Conservation (phyloP, 768 basidiomycete genomes). For the Calocera viscosa region DNA sequence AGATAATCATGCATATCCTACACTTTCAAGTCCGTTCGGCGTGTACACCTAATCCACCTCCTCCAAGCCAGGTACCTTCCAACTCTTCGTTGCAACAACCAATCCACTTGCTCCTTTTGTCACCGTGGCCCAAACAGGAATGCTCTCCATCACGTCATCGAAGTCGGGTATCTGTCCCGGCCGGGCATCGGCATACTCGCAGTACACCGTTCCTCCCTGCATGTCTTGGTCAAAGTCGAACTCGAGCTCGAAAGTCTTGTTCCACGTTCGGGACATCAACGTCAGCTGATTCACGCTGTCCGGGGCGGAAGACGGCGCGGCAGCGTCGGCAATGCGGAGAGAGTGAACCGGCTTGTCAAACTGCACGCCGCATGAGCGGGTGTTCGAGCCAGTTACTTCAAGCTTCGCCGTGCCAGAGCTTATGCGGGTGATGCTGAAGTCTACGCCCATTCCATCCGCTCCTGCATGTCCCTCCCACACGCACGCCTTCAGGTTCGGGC, state of each 20-base stretch:
- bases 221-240: neutral
- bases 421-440: neutral
- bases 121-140: neutral
- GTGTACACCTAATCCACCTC: neutral
- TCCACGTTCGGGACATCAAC: neutral
- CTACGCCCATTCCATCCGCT: neutral
- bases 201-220: neutral
- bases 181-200: neutral
- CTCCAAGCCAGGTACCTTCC: neutral
- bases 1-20: neutral
- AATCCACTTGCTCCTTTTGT: neutral
- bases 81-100: neutral
- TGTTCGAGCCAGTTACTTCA: neutral
- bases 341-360: neutral
- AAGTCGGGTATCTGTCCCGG: slow-evolving; percentile 4
- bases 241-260: slow-evolving; percentile 3
- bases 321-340: neutral
- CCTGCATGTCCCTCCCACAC: neutral
- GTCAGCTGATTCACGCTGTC: neutral
- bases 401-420: neutral
- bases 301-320: neutral
- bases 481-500: neutral
- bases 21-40: neutral
- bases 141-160: slow-evolving; percentile 1
- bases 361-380: neutral